These are phyloP conservation scores for Syncephalastrum sp. DNA, from an alignment of 371 early-diverging fungal species.

Conservation along the genomic window DNA sequence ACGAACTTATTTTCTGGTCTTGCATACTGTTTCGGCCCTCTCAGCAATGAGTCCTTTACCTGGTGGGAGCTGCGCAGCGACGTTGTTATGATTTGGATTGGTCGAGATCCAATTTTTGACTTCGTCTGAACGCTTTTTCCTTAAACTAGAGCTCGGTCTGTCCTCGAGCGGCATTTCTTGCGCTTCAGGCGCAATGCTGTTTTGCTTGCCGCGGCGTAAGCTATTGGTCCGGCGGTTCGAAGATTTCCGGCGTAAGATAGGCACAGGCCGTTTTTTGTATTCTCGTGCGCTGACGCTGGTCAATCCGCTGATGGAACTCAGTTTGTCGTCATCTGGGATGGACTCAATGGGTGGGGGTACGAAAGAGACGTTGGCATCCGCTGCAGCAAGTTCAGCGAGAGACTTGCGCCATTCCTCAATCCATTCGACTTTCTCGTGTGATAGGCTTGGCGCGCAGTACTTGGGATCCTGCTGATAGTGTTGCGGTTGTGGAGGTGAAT, in stretches of 20 bases:
- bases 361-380: conserved; percentile 23
- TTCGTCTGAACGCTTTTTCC: conserved; percentile 42
- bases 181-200: conserved; percentile 19
- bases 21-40: neutral
- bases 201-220: conserved; percentile 15
- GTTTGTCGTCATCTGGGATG: conserved; percentile 42
- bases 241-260: neutral
- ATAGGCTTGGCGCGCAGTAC: conserved; percentile 26
- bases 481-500: conserved; percentile 3
- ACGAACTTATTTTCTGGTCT: no score
- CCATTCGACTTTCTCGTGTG: conserved; percentile 35
- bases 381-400: conserved; percentile 38
- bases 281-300: conserved; percentile 43
- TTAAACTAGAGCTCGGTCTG: conserved; percentile 21
- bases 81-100: conserved; percentile 1
- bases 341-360: conserved; percentile 45
- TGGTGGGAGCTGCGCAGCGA: neutral
- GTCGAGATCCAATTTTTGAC: conserved; percentile 42
- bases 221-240: conserved; percentile 4
- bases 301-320: conserved; percentile 38
- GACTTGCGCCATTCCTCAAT: conserved; percentile 52
- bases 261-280: neutral
- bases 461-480: conserved; percentile 8
- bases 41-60: neutral
- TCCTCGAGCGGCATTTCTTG: conserved; percentile 29